phyloP scores from a whole-genome alignment of 2,329 filamentous ascomycete genomes.

The Microcyclospora tardicrescens region DNA sequence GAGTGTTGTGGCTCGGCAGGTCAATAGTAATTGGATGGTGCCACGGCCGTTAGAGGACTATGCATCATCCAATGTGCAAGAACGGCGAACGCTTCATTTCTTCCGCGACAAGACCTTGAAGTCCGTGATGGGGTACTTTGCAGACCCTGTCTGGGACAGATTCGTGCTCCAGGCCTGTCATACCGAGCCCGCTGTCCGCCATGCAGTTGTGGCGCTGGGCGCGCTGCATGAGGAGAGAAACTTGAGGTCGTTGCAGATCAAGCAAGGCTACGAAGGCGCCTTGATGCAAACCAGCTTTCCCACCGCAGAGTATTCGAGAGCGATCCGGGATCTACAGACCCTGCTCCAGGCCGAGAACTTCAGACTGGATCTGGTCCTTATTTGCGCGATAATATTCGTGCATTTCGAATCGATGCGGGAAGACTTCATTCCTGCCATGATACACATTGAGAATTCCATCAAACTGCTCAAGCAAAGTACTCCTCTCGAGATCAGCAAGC shows the following conservation, averaged over 20 bases:
- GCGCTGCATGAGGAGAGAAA: constrained; percentile 19
- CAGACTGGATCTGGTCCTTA: constrained; percentile 16
- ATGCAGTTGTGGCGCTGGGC: constrained; percentile 21
- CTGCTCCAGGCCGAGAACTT: constrained; percentile 12
- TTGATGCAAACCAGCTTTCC: constrained; percentile 16
- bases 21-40: neutral
- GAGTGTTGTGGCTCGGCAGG: constrained; percentile 1
- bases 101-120: constrained; percentile 16
- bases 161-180: constrained; percentile 20
- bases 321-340: constrained; percentile 17
- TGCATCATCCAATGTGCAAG: constrained; percentile 13
- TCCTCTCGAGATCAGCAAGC: constrained; percentile 11
- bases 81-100: constrained; percentile 19
- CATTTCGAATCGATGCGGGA: constrained; percentile 23
- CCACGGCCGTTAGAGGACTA: constrained; percentile 10
- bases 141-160: constrained; percentile 19
- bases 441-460: constrained; percentile 22
- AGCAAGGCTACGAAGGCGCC: constrained; percentile 9
- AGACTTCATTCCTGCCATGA: constrained; percentile 18
- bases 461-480: constrained; percentile 14
- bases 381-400: constrained; percentile 21
- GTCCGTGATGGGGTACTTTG: constrained; percentile 19
- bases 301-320: constrained; percentile 19
- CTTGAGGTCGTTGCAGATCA: constrained; percentile 6
- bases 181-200: constrained; percentile 18